Evolutionary conservation across 352 stramenopile species (phyloP), one percentile per base, ranked within the genome.

Genomic region (Globisporangium parvum): DNA sequence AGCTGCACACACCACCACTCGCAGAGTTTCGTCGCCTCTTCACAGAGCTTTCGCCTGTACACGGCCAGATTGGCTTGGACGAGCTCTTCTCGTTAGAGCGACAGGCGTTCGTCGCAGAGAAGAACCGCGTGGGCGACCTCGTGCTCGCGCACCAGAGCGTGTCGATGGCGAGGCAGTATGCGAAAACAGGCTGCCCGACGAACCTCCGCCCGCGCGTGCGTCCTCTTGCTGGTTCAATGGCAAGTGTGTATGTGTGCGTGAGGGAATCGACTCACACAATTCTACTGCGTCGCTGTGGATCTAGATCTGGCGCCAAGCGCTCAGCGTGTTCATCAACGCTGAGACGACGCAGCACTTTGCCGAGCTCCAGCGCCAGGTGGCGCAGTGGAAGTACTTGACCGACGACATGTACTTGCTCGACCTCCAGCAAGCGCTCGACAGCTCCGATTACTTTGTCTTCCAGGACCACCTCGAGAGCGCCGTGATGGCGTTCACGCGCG

Each of bases 391-490:
- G 6, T 87, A 84, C 49, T 65, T 85, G 46, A 91, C 78, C 0
- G 82, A 91, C 55, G 75, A 84, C 60, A 87, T 93, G 74, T 91
- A 90, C 61, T 60, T 86, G 48, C 69, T 93, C 18, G 82, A 93
- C 47, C 69, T 91, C n/a, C 78, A 91, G 66, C 80, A 87, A 50
- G 75, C 75, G 4, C 75, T 85, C 49, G 71, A 90, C 69, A 87
- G 73, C 55, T 85, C 63, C 37, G 79, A 93, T 56, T 90, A 91
- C 52, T 91, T 93, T 62, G 77, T 88, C 51, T 93, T 93, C 52
- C 73, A 91, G 61, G 82, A 91, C 44, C 70, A 83, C 31, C 69
- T 93, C 44, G 70, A 84, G 55, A 83, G 67, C 51, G 70, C 86
- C 33, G 55, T 93, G 20, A 79, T 90, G 66, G 76, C 78, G 23